Evolutionary conservation across 345 rosid genomes (phyloP).

Genomic region (Brassica incana): DNA sequence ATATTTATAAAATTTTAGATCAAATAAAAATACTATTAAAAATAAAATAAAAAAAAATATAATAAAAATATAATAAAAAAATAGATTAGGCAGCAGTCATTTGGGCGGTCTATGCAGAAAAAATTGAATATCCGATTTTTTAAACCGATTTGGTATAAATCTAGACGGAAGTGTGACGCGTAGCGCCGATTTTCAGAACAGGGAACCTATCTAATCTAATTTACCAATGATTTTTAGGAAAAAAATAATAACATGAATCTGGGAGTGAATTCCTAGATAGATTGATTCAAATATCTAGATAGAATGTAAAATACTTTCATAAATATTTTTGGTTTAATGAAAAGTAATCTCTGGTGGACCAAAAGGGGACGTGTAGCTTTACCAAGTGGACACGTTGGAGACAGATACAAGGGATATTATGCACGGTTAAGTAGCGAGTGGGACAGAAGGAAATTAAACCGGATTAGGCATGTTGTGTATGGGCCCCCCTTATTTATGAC

Average conservation of each 20-base stretch:
- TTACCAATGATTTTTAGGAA: background rate
- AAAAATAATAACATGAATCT: too few species aligned
- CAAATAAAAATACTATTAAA: too few species aligned
- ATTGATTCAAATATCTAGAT: background rate
- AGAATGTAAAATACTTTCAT: background rate
- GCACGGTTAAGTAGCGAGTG: background rate
- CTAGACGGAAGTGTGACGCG: too few species aligned
- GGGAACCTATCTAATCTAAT: too few species aligned
- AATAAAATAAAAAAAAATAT: too few species aligned
- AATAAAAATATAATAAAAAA: too few species aligned
- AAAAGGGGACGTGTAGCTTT: slow-evolving; percentile 30
- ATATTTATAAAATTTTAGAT: too few species aligned
- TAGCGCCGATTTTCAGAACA: too few species aligned
- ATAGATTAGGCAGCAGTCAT: too few species aligned
- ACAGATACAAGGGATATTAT: slow-evolving; percentile 10
- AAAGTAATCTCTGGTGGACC: background rate
- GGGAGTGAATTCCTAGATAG: background rate
- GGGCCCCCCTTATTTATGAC: slow-evolving; percentile 20
- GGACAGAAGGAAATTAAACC: background rate
- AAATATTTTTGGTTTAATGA: background rate
- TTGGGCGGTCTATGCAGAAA: too few species aligned
- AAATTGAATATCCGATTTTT: too few species aligned
- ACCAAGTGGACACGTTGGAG: slow-evolving; percentile 24
- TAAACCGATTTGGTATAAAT: too few species aligned
- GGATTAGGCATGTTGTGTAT: slow-evolving; percentile 18